Evolutionary conservation across 139 green algal genomes (phyloP), one percentile per base, ranked within the genome.

Genomic region (Cymbomonas tetramitiformis): DNA sequence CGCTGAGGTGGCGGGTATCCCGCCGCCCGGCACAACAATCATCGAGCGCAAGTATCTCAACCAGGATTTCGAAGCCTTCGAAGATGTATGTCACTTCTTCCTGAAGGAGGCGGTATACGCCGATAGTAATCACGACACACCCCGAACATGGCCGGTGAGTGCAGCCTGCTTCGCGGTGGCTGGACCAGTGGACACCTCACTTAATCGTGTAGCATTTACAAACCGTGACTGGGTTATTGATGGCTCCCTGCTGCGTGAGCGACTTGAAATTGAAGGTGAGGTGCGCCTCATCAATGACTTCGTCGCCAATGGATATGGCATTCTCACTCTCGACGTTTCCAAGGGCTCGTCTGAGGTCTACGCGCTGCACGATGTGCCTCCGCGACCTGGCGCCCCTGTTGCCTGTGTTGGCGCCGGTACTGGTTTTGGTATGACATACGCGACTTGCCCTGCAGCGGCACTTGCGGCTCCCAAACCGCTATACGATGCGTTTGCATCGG

Each of bases 241-340:
- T 29, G 47, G 47, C 8, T 7, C 7, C 21, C 26, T 24, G 21
- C 19, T 56, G 47, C 4, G 26, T 5, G 47, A 46, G 21, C 7
- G 18, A 18, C 24, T 56, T 7, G 29, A 32, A 9, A 56, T 56
- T 5, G 6, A 30, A 29, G 36, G 36, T 21, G 18, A 5, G 6
- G 47, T 56, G 21, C 34, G 29, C 21, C 47, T 56, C 47, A 56
- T 56, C 47, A 56, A 56, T 9, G 47, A 56, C 21, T 56, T 56
- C 29, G 47, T 56, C 21, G 47, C 47, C 7, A 56, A 56, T 29
- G 47, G 47, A 7, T 56, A 56, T 56, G 47, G 47, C 7, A 26
- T 56, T 5, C 47, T 56, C 21, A 29, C 47, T 5, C 47, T 56
- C 12, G 21, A 29, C 7, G 21, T 24, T 26, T 5, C 34, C 21